Base-by-base conservation (phyloP, 192 early-diverging fungal species). In the Chytriomyces confervae region DNA sequence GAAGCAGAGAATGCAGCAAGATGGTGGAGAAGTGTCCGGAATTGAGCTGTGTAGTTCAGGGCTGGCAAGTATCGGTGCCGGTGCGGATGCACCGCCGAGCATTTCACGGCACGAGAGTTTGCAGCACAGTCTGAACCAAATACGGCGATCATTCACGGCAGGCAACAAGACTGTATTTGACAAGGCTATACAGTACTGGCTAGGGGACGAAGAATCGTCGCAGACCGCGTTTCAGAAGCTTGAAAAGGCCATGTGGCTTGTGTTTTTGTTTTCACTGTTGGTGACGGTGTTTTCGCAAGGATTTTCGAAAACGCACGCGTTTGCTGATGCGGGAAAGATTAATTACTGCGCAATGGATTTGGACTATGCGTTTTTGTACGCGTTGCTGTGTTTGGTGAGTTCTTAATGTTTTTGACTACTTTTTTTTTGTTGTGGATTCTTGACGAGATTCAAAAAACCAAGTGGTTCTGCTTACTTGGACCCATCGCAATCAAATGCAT, bases 291-390 rank as follows among this genome's bases (percentile, higher is more conserved):
- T 13, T 20, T n/a, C 20, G 53, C 53, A 57, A 57, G 53, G 13
- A 3, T 57, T 57, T 57, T 57, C 53, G 20, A 57, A 57, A 57
- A 57, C 53, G 53, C 53, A 57, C 53, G 53, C 53, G 53, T 13
- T 57, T n/a, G 20, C 13, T 13, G 20, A 20, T 57, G 13, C 16
- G 0, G 53, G 20, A 13, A 1, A 13, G 53, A 20, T 13, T 1
- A 13, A 5, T 57, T 20, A 13, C 5, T 57, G 53, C 20, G 13
- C 3, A 20, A 57, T 57, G 53, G 53, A 57, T 20, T 57, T 20
- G 53, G 53, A 57, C 53, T 57, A 57, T 57, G 53, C 53, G 20
- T 57, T 57, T 57, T 13, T 57, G 53, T 57, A 57, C 20, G 53
- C 16, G 0, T n/a, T 57, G 53, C 53, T 57, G 13, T 57, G 53